phyloP scores from a whole-genome alignment of 139 green algal species.

The Chlorella ohadii region DNA sequence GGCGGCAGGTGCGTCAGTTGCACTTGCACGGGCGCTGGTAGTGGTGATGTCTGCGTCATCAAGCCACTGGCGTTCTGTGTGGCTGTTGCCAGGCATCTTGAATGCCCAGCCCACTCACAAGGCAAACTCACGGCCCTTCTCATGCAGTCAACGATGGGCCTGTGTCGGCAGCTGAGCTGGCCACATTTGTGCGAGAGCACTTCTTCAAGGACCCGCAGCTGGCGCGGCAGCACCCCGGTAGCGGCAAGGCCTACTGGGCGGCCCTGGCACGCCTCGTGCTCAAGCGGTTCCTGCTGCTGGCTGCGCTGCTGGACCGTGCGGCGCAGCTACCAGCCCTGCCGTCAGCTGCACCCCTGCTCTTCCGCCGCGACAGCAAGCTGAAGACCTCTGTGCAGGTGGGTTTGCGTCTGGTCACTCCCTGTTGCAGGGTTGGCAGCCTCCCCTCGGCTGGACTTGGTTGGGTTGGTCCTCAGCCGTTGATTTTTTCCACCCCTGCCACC shows the following conservation, averaged over 20 bases:
- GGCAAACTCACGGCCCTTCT: not conserved
- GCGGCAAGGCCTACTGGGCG: constrained; percentile 62
- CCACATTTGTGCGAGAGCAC: constrained; percentile 49
- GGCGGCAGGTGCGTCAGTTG: constrained; percentile 14
- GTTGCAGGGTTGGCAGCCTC: too few species aligned
- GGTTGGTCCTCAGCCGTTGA: too few species aligned
- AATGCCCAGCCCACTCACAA: too few species aligned
- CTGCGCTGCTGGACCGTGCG: constrained; percentile 79
- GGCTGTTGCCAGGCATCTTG: too few species aligned
- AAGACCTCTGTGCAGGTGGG: constrained; percentile 75
- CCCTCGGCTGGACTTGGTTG: too few species aligned
- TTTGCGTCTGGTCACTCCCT: not conserved
- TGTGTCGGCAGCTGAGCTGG: constrained; percentile 46
- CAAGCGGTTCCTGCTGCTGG: constrained; percentile 82
- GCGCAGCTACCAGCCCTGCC: constrained; percentile 25
- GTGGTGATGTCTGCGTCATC: too few species aligned
- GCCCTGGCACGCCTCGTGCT: constrained; percentile 67
- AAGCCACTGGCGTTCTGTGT: too few species aligned
- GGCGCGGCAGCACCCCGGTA: constrained; percentile 34
- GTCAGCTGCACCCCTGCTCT: constrained; percentile 62
- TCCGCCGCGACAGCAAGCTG: constrained; percentile 48
- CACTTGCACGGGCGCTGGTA: not conserved
- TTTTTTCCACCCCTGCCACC: not conserved
- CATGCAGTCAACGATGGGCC: not conserved
- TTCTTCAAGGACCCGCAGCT: constrained; percentile 69